Base-by-base conservation (phyloP, 192 early-diverging fungal genomes). In the Cetraspora pellucida region DNA sequence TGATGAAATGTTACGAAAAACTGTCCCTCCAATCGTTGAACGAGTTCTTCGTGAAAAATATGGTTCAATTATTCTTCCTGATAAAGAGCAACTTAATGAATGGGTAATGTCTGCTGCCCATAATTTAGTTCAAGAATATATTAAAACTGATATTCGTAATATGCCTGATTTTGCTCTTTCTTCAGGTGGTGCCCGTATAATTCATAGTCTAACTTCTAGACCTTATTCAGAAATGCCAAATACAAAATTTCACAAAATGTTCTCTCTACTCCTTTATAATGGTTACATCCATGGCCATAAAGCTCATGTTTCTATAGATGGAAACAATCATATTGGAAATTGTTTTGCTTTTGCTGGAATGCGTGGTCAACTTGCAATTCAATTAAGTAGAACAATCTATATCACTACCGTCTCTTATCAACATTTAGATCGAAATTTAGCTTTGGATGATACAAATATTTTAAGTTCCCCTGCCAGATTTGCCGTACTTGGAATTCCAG, bases 261-360 rank as follows among this genome's bases (percentile, higher is more conserved):
- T 59, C 0, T n/a, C 57, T 27, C 14, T 23, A 59, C 9, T 27
- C 8, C 11, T 59, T 28, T 37, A 27, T 64, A 37, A 23, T 7
- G 61, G 61, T 9, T 23, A 28, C 10, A 8, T 64, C 3, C 27
- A 25, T 16, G 61, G 27, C 11, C 27, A 64, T 10, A 90, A 54
- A 54, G 13, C 50, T 37, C 37, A 37, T 37, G 19, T 54, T 5
- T 10, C 50, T 19, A 54, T 54, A 11, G 19, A 14, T 54, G 50
- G 50, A 19, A n/a, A 54, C 16, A 54, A 54, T 54, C 19, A 14
- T 16, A 19, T 54, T 19, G 50, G 92, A 31, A 84, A 91, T 75
- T 93, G 92, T 77, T 93, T 91, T 90, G 83, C 90, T 0, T 91
- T 93, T 88, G 77, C 75, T 3, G 90, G 91, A 13, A 80, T 81